Conservation (phyloP, 306 rosid genomes). For the Calophaca sinica region DNA sequence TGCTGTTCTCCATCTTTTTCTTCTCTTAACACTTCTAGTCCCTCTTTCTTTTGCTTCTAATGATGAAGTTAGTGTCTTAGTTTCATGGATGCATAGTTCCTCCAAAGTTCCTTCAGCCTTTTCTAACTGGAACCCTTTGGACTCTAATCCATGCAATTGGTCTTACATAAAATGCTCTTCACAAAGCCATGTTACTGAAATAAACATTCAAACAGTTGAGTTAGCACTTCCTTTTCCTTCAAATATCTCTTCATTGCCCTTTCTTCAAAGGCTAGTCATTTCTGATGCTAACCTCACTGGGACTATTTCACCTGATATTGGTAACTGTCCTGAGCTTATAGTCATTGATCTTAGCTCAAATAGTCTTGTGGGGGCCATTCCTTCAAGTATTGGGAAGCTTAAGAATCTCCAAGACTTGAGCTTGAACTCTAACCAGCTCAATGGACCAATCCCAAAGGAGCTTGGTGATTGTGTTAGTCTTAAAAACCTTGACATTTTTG, state of each 20-base stretch:
- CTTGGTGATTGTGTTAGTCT: constrained; percentile 64
- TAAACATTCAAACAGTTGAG: constrained; percentile 61
- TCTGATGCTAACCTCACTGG: constrained; percentile 77
- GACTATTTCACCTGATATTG: constrained; percentile 60
- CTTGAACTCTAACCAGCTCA: constrained; percentile 76
- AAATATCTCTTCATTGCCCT: constrained; percentile 64
- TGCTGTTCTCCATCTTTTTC: constrained; percentile 20
- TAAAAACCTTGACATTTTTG: constrained; percentile 65
- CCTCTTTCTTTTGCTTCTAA: constrained; percentile 48
- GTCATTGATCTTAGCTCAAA: constrained; percentile 74
- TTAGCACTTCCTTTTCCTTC: constrained; percentile 74
- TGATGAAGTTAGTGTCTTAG: constrained; percentile 58
- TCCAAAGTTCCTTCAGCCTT: constrained; percentile 47
- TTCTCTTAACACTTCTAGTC: constrained; percentile 41
- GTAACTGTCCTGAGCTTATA: constrained; percentile 56
- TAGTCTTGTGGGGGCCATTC: constrained; percentile 69
- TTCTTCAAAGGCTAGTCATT: constrained; percentile 69
- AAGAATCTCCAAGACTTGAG: constrained; percentile 65
- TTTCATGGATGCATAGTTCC: constrained; percentile 71
- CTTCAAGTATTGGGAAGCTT: constrained; percentile 69
- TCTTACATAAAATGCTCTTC: constrained; percentile 73
- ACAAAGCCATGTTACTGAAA: constrained; percentile 60
- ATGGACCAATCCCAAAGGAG: constrained; percentile 74
- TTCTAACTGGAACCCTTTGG: constrained; percentile 64
- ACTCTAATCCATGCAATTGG: constrained; percentile 79